phyloP scores from a whole-genome alignment of 148 eudicot genomes.

The Nepenthes mirabilis region DNA sequence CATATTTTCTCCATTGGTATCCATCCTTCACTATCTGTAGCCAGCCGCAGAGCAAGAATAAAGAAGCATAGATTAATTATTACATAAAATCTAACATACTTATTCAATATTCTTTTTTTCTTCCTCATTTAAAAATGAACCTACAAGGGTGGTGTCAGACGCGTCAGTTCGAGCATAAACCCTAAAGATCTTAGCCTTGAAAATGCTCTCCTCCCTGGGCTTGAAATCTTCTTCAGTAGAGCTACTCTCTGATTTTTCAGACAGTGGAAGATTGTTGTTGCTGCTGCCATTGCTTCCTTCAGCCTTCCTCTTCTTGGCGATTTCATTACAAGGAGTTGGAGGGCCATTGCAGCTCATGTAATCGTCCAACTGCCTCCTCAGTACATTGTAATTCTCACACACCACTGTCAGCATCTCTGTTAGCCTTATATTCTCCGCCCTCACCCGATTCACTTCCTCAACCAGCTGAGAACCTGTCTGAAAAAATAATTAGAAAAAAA shows the following conservation, averaged over 20 bases:
- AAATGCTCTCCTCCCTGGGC: constrained; percentile 14
- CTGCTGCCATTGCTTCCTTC: constrained; percentile 10
- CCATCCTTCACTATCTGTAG: constrained; percentile 30
- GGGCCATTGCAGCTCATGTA: constrained; percentile 32
- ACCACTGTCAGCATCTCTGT: constrained; percentile 56
- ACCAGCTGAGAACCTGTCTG: background rate
- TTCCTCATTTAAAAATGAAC: background rate
- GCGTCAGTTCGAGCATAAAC: constrained; percentile 9
- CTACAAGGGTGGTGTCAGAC: constrained; percentile 22
- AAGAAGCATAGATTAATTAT: background rate
- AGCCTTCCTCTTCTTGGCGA: constrained; percentile 44
- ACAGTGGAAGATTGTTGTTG: constrained; percentile 1
- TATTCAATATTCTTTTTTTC: background rate
- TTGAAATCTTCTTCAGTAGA: constrained; percentile 33
- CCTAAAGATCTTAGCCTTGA: constrained; percentile 14
- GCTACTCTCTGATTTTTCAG: constrained; percentile 9
- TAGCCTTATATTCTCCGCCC: constrained; percentile 72
- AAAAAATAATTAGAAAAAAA: no score
- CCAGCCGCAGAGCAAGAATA: background rate
- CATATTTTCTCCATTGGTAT: constrained; percentile 44
- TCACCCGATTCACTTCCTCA: constrained; percentile 64
- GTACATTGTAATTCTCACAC: constrained; percentile 63
- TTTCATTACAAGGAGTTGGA: background rate
- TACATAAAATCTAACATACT: background rate
- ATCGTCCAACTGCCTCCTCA: constrained; percentile 49